Evolutionary conservation across 345 rosid genomes (phyloP), one percentile per base, ranked within the genome.

Genomic region (Populus simonii): DNA sequence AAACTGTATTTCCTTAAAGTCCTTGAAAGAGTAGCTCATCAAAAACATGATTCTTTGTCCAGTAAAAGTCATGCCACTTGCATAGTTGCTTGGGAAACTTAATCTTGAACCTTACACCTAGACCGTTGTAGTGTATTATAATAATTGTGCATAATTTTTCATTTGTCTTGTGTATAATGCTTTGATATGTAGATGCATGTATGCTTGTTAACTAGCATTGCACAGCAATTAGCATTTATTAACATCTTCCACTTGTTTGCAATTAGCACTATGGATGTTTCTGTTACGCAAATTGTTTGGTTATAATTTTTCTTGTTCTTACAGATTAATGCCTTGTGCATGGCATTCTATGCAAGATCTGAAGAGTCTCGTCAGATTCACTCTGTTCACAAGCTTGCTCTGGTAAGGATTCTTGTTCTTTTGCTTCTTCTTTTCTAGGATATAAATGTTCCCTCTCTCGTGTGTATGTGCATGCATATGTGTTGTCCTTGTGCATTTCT

Each of bases 271-370:
- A 29, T 15, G 8, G 8, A 25, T 65, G 59, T 43, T 74, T 67
- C 36, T 38, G 33, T 43, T 16, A 62, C 39, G 49, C 18, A 23
- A 29, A 36, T 71, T 47, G 25, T 47, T 47, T 71, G 22, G 43
- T 13, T 25, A 29, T 20, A 75, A 68, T 68, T n/a, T 63, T 78
- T 45, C 9, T 75, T 82, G 29, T 76, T 72, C 85, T 71, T 80
- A 79, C 76, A 96, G 98, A 91, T 96, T 85, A 88, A 91, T 76
- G 96, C 97, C 43, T 81, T 96, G 81, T 87, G 93, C 83, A 88
- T 92, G 97, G 98, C 99, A 77, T 96, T 96, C 86, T 93, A 89
- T 84, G 99, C 97, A 2, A 90, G 94, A 76, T 93, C 97, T 72
- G 97, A 93, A 86, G 98, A 92, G 85, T 92, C 97, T 71, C 94